phyloP scores from a whole-genome alignment of 331 rosid species.

The Erythrophleum ivorense region DNA sequence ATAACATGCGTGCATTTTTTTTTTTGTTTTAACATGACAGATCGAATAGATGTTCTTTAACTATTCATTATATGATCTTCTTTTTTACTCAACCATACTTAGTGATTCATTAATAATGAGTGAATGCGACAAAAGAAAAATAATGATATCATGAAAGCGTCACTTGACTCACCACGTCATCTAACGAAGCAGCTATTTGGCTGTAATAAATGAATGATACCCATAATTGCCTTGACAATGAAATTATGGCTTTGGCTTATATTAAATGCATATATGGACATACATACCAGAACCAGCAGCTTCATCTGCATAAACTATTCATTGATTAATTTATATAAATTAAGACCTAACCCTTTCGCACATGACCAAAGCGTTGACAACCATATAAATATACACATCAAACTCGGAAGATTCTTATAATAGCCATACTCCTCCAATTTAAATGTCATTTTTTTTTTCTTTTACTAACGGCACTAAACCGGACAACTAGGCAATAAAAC shows the following conservation, averaged over 20 bases:
- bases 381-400: constrained; percentile 2
- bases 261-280: not conserved
- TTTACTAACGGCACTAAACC: constrained; percentile 12
- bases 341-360: constrained; percentile 30
- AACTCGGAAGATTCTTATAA: constrained; percentile 18
- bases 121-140: not conserved
- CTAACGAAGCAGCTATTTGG: constrained; percentile 8
- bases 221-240: not conserved
- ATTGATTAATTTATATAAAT: constrained; percentile 1
- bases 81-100: no score
- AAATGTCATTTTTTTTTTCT: not conserved
- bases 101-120: not conserved
- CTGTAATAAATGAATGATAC: not conserved
- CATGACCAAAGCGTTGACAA: constrained; percentile 38
- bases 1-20: not conserved
- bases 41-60: no score
- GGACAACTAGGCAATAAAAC: constrained; percentile 31
- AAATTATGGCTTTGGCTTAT: constrained; percentile 5
- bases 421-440: not conserved
- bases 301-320: constrained; percentile 27
- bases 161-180: constrained; percentile 7
- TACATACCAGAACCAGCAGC: not conserved
- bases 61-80: not conserved
- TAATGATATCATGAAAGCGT: not conserved
- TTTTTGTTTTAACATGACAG: no score